Base-by-base conservation (phyloP, 495 filamentous ascomycete species). In the Penicillium angulare region DNA sequence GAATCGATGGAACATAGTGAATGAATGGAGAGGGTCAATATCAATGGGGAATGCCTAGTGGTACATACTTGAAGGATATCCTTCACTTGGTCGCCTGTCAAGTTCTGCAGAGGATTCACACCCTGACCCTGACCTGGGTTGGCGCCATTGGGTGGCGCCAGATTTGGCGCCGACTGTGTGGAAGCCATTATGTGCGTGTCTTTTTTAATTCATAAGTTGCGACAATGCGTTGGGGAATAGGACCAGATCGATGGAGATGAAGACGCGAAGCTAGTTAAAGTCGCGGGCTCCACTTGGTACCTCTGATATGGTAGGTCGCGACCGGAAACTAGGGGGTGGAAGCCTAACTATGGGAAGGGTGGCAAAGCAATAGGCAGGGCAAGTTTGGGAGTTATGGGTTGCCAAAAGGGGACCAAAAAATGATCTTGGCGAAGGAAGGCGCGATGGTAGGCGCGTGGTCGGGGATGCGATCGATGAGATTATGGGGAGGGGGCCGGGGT, bases 121-220 rank as follows among this genome's bases (percentile, higher is more conserved):
- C 27, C 43, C 43, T 46, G 43, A 29, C 27, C 43, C 43, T 46
- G 43, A 9, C 29, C 43, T 32, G 83, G 75, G 57, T 85, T 61
- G 38, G 68, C 63, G 51, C 77, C 75, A 56, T 81, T 85, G 47
- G 71, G 74, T 60, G 82, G 75, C 66, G 85, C 82, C 64, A 84
- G 73, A 48, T 78, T 79, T 36, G 86, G 81, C 43, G 84, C 75
- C 52, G 81, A 73, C 71, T 92, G 88, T 57, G 88, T 81, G 31
- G 87, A 90, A 63, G 89, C 83, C 89, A 95, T 95, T 10, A 5
- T 29, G 18, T 20, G 16, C 32, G 32, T 41, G 58, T 18, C 42
- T 56, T 55, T 26, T 40, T 67, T 41, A 68, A 62, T 65, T 69
- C 71, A 75, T 71, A 65, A 33, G 58, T 60, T 29, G 31, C 2